Conservation (phyloP, 163 green algal species). For the Scenedesmus sp. region DNA sequence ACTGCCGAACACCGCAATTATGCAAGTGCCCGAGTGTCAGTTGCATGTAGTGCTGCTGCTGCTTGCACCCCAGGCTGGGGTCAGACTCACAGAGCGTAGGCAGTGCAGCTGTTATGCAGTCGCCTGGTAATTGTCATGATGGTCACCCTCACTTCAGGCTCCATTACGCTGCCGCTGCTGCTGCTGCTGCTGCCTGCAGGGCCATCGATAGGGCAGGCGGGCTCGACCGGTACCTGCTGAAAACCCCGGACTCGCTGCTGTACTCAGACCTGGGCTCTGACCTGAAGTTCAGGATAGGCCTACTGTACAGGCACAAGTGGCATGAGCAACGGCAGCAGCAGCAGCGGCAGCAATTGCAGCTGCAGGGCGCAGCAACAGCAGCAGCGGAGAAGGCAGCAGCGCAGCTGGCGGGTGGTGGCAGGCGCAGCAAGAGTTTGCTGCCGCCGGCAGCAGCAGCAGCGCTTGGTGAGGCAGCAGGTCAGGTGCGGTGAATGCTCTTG, state of each 20-base stretch:
- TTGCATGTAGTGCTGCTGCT: too few species aligned
- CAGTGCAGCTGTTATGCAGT: not conserved
- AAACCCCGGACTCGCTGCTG: slow-evolving; percentile 71
- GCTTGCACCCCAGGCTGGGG: too few species aligned
- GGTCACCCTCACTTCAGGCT: too few species aligned
- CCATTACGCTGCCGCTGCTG: not conserved
- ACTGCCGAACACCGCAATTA: too few species aligned
- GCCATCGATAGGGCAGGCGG: slow-evolving; percentile 82
- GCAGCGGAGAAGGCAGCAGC: slow-evolving; percentile 11
- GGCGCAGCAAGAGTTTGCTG: slow-evolving; percentile 15
- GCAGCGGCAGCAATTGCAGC: slow-evolving; percentile 21
- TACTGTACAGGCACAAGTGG: slow-evolving; percentile 37
- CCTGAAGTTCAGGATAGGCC: slow-evolving; percentile 56
- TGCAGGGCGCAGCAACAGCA: not conserved
- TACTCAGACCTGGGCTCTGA: slow-evolving; percentile 70
- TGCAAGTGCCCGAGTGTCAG: too few species aligned
- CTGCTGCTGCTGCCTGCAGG: slow-evolving; percentile 55
- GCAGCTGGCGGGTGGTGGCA: not conserved
- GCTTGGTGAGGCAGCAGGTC: not conserved
- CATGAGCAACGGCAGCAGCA: slow-evolving; percentile 25
- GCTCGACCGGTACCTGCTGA: slow-evolving; percentile 82
- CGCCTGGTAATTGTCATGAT: too few species aligned
- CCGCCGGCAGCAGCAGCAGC: slow-evolving; percentile 35
- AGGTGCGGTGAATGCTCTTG: not conserved
- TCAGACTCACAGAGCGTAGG: not conserved